Conservation (phyloP, 2,329 filamentous ascomycete species). For the Ophiocordyceps camponoti-leonardi region DNA sequence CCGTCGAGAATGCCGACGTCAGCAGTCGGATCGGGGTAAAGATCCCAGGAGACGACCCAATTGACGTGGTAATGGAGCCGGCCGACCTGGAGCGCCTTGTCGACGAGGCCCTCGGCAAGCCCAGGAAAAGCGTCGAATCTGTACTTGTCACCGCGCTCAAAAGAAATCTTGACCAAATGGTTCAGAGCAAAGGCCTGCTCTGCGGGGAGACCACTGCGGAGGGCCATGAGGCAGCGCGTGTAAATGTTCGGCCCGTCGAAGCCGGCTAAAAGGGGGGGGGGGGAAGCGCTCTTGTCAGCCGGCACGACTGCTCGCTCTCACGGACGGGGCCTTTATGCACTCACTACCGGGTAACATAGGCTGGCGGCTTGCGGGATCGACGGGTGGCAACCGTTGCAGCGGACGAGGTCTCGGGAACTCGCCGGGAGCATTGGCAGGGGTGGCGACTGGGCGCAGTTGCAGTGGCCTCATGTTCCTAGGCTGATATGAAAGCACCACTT, state of each 20-base stretch:
- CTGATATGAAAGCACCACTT: constrained; percentile 51
- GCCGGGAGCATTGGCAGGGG: constrained; percentile 55
- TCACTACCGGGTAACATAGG: constrained; percentile 45
- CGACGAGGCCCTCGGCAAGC: constrained; percentile 72
- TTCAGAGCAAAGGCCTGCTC: constrained; percentile 90
- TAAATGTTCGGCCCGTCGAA: constrained; percentile 81
- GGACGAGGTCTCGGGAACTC: constrained; percentile 36
- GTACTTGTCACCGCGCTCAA: constrained; percentile 88
- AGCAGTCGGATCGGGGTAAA: constrained; percentile 33
- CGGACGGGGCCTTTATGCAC: constrained; percentile 10
- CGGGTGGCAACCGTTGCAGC: constrained; percentile 17
- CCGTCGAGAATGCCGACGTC: constrained; percentile 27
- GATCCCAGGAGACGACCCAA: constrained; percentile 60
- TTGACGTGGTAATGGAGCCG: constrained; percentile 65
- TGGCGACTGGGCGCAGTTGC: constrained; percentile 55
- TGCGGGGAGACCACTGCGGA: constrained; percentile 60
- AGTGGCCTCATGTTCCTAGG: constrained; percentile 45
- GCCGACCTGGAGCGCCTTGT: constrained; percentile 66
- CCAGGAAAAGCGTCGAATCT: constrained; percentile 84
- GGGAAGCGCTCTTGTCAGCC: not conserved
- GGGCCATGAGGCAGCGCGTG: constrained; percentile 65
- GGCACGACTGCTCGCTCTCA: not conserved
- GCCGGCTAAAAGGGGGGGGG: constrained; percentile 20
- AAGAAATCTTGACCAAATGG: constrained; percentile 89
- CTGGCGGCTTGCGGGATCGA: constrained; percentile 18